These are phyloP conservation scores for Ustilago crameri DNA, from an alignment of 1,284 basidiomycete genomes.

Conservation along the genomic window DNA sequence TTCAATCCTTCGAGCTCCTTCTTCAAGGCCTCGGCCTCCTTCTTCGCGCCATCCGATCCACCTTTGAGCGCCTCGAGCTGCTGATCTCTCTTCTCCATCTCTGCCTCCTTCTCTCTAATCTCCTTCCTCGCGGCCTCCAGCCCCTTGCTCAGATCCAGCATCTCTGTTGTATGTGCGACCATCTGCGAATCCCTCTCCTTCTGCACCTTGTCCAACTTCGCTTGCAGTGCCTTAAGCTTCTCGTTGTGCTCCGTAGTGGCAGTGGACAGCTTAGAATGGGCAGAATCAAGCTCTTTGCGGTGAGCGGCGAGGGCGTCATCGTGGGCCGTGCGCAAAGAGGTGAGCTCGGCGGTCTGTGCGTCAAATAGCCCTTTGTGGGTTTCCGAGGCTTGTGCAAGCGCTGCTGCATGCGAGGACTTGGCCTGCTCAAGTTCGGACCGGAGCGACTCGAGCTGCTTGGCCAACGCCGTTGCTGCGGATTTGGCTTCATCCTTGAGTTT, in stretches of 20 bases:
- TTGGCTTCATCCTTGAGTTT: conserved; percentile 1
- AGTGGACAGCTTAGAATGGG: conserved; percentile 6
- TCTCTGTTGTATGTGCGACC: conserved; percentile 31
- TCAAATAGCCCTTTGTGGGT: conserved; percentile 11
- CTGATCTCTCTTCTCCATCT: conserved; percentile 13
- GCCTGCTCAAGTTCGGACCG: conserved; percentile 2
- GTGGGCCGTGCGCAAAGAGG: conserved; percentile 15
- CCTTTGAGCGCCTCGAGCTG: conserved; percentile 7
- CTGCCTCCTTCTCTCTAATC: conserved; percentile 18
- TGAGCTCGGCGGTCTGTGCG: conserved; percentile 14
- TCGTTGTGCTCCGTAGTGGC: conserved; percentile 9
- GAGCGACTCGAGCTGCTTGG: conserved; percentile 16
- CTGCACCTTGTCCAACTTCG: conserved; percentile 22
- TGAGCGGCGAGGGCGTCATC: conserved; percentile 11
- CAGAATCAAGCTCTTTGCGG: conserved; percentile 12
- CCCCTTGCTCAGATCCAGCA: conserved; percentile 34
- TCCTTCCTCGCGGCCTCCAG: conserved; percentile 18
- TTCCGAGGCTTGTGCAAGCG: conserved; percentile 3
- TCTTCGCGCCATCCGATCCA: not conserved
- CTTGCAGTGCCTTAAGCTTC: conserved; percentile 21
- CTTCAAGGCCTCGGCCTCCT: conserved; percentile 8
- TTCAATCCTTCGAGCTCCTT: conserved; percentile 9
- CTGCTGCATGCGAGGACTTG: conserved; percentile 14
- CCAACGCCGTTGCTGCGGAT: not conserved
- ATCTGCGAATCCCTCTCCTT: conserved; percentile 38